phyloP scores from a whole-genome alignment of 306 rosid genomes.

The Psophocarpus tetragonolobus region DNA sequence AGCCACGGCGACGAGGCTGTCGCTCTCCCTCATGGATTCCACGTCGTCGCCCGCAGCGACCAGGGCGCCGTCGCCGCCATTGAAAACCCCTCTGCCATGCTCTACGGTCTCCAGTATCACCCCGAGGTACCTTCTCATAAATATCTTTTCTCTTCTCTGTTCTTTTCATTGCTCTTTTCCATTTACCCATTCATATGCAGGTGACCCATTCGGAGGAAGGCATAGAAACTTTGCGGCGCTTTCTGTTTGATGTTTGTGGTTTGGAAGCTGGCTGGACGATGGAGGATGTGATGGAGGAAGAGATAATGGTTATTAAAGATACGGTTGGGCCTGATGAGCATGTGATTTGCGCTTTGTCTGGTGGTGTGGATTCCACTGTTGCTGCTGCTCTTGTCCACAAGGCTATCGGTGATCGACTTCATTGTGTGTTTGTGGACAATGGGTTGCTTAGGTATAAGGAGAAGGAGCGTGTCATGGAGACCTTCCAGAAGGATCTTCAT shows the following conservation, averaged over 20 bases:
- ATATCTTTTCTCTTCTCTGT: no score
- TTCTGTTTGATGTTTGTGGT: constrained; percentile 78
- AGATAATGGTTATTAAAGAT: constrained; percentile 64
- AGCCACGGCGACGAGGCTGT: constrained; percentile 94
- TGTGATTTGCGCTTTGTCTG: constrained; percentile 90
- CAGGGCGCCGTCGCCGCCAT: constrained; percentile 83
- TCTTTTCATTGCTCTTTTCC: no score
- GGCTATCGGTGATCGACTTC: constrained; percentile 94
- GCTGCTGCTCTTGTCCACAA: constrained; percentile 93
- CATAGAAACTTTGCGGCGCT: constrained; percentile 70
- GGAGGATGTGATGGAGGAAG: constrained; percentile 86
- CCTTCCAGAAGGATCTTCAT: constrained; percentile 88
- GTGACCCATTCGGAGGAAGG: constrained; percentile 93
- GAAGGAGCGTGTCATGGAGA: constrained; percentile 85
- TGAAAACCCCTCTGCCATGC: constrained; percentile 53
- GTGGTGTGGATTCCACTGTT: constrained; percentile 98
- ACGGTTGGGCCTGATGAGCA: constrained; percentile 66
- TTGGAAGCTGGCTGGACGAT: constrained; percentile 79
- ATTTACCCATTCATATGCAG: no score
- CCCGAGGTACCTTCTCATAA: no score
- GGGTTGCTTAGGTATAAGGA: constrained; percentile 94
- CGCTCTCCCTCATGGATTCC: constrained; percentile 63
- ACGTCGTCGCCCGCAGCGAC: constrained; percentile 73
- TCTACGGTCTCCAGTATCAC: constrained; percentile 91
- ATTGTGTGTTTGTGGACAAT: constrained; percentile 93